Base-by-base conservation (phyloP, 768 basidiomycete genomes). In the Astraeus odoratus region DNA sequence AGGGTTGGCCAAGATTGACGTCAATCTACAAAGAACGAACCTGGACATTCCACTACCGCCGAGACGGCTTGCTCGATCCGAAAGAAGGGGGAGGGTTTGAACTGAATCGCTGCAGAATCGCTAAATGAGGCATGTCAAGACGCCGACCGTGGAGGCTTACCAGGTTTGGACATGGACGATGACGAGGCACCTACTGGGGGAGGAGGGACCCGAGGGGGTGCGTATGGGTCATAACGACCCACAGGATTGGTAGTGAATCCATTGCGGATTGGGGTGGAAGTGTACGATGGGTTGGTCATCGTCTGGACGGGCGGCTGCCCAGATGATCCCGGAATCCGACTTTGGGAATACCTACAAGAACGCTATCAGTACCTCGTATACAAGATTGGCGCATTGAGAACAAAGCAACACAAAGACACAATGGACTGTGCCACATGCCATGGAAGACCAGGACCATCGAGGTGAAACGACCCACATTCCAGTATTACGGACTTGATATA, bases 71-170 rank as follows among this genome's bases (percentile, higher is more conserved):
- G 80, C 39, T 85, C 81, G 3, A 86, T 61, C 9, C 65, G 67
- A 54, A 83, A 83, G 60, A 91, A 92, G 0, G 89, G 88, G 0
- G 89, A 90, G 8, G 77, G 73, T 54, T 83, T 88, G 68, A 91
- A 91, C 39, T 76, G 78, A 35, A 91, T 78, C 18, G 59, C 87
- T 86, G 50, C 22, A 50, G 49, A 39, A 37, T 38, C 13, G 49
- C 58, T 41, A 57, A 31, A 44, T 46, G 34, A 42, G 16, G 41
- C 18, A 25, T 42, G 23, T 16, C 26, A n/a, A 20, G n/a, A 44
- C 43, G 22, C 18, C 5, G 18, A 29, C 60, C 57, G 20, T 24
- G 53, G 54, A 33, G 36, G 40, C 51, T 54, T 51, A 59, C 63
- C 40, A 33, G 55, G 57, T 43, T 65, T 67, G 12, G 57, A 54